These are phyloP conservation scores for Clarireedia paspali DNA, from an alignment of 2,329 filamentous ascomycete genomes.

Conservation along the genomic window DNA sequence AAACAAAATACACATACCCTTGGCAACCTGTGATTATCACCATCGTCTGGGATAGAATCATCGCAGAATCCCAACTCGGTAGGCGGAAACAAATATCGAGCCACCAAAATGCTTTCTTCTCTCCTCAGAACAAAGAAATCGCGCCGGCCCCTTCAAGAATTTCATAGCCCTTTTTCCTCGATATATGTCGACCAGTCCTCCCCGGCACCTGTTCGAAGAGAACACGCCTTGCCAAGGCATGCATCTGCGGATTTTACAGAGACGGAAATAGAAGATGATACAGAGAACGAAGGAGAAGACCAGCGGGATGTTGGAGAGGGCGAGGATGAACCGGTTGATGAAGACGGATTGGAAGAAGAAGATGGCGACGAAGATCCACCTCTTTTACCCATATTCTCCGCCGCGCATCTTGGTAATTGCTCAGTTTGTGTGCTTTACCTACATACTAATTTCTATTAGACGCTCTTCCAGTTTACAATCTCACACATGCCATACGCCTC, in stretches of 20 bases:
- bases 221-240: constrained; percentile 20
- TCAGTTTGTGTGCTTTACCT: neutral
- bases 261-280: constrained; percentile 44
- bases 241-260: constrained; percentile 60
- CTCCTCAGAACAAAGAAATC: constrained; percentile 29
- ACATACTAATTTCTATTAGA: constrained; percentile 44
- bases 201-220: constrained; percentile 15
- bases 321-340: constrained; percentile 29
- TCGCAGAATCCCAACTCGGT: neutral
- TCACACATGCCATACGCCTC: constrained; percentile 83
- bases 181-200: constrained; percentile 24
- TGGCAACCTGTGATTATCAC: too few relatives aligned
- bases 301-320: constrained; percentile 10
- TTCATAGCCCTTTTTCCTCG: constrained; percentile 29
- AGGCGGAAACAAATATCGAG: neutral
- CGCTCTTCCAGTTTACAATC: constrained; percentile 77
- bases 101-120: constrained; percentile 30
- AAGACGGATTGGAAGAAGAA: constrained; percentile 34
- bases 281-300: constrained; percentile 14
- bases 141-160: constrained; percentile 22
- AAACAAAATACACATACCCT: neutral
- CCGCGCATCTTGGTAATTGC: constrained; percentile 61
- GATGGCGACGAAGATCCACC: constrained; percentile 36
- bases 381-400: constrained; percentile 71
- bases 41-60: neutral